Base-by-base conservation (phyloP, 805 yeast genomes). In the Kodamaea jinghongensis region DNA sequence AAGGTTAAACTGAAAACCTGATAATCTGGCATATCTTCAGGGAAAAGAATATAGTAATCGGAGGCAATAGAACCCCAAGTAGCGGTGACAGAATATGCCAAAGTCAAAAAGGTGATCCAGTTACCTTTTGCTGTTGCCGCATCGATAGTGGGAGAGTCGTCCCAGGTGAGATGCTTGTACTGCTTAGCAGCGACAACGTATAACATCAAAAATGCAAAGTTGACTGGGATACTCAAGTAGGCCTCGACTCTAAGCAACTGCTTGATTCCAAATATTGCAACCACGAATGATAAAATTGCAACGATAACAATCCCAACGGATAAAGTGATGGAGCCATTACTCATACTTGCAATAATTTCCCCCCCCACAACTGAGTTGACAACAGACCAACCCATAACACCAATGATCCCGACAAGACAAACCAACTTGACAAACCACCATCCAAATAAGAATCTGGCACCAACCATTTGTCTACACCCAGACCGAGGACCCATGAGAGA, bases 351-450 rank as follows among this genome's bases (percentile, higher is more conserved):
- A 34, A 88, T 60, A 43, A 88, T 82, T 61, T 88, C 89, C 13
- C 96, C 96, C 28, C 95, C 96, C 41, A 86, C 81, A 35, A 87
- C 93, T 49, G 85, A 77, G 56, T 86, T 87, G n/a, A 87, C 89
- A 26, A 88, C 81, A n/a, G 91, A 78, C 96, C 96, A 88, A n/a
- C 96, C 96, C 50, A 86, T 58, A 11, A 83, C 83, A 36, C 96
- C 95, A 31, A 85, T 60, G 42, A 85, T 78, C 32, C 86, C 76
- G 28, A 84, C 76, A 30, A 88, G 58, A 4, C 87, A 81, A 34
- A 86, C 84, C 39, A 86, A 66, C 58, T 84, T 83, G 28, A 88
- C 89, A 48, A 81, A 78, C 82, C 83, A 84, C 80, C 90, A 83
- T 1, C 96, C 96, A 57, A 87, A 88, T 34, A 86, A 65, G 50